Percentiles rank a stretch among this genome's conserved stretches.
phyloP scores from a whole-genome alignment of 2,329 filamentous ascomycete species.

The Aureobasidium sp. region DNA sequence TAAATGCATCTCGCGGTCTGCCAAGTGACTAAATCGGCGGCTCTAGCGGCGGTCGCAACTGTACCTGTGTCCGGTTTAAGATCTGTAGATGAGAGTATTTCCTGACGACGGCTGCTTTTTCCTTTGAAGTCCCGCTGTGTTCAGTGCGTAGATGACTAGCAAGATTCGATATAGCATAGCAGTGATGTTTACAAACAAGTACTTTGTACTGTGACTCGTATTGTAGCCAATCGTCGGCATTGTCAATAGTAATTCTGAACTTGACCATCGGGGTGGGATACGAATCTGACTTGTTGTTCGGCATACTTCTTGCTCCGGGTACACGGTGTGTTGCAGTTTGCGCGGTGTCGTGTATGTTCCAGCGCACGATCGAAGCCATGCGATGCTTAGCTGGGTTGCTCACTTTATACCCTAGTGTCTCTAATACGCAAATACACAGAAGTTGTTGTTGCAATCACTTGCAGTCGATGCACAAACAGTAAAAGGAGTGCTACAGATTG shows the following conservation, averaged over 20 bases:
- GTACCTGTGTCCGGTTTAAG: neutral
- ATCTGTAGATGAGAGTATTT: neutral
- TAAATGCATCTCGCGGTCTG: neutral
- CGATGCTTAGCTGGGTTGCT: no score
- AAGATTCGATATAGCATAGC: conserved; percentile 1
- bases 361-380: no score
- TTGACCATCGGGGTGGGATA: neutral
- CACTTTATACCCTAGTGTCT: no score
- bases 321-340: neutral
- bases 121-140: no score
- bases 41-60: neutral
- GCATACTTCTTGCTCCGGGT: neutral
- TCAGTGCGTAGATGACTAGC: neutral
- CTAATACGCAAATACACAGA: no score
- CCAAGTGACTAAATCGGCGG: neutral
- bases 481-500: no score
- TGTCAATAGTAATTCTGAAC: neutral
- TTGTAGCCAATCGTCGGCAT: neutral
- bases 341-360: no score
- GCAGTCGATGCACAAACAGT: no score
- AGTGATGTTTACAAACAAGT: neutral
- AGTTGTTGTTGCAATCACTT: no score
- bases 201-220: conserved; percentile 1
- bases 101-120: neutral
- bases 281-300: neutral